phyloP scores from a whole-genome alignment of 108 stramenopile genomes.

The Skeletonema tropicum region DNA sequence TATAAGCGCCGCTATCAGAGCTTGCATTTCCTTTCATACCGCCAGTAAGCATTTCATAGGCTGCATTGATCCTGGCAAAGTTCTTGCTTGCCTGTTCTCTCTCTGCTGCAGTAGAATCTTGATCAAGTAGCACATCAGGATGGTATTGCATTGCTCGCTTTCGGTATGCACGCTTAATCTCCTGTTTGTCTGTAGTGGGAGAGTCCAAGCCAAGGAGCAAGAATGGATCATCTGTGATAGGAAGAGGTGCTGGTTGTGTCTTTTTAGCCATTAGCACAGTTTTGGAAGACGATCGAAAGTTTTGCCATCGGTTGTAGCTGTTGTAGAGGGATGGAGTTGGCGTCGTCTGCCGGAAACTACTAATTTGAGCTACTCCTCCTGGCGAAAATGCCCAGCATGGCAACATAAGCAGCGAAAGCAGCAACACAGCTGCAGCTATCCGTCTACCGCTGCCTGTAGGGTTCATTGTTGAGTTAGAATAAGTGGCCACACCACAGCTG shows the following conservation, averaged over 20 bases:
- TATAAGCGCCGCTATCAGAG: conserved; percentile 1
- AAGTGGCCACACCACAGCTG: too few species aligned
- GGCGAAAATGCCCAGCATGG: not conserved
- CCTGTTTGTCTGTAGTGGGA: conserved; percentile 62
- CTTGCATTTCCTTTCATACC: conserved; percentile 21
- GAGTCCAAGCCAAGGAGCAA: conserved; percentile 50
- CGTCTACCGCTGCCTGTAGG: not conserved
- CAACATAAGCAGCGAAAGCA: not conserved
- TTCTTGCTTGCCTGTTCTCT: conserved; percentile 68
- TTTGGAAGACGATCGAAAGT: not conserved
- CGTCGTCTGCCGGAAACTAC: not conserved
- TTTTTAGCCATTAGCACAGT: conserved; percentile 13
- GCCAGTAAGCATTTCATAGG: conserved; percentile 73
- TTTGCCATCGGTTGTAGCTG: not conserved
- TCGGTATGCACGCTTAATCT: conserved; percentile 82
- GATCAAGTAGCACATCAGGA: conserved; percentile 70
- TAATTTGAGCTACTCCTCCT: not conserved
- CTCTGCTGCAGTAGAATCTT: conserved; percentile 59
- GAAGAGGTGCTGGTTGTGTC: conserved; percentile 46
- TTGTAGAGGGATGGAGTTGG: not conserved
- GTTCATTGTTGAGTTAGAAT: not conserved
- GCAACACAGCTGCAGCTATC: not conserved
- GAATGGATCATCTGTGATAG: conserved; percentile 50
- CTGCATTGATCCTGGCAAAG: conserved; percentile 85
- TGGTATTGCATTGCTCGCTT: conserved; percentile 81